Base-by-base conservation (phyloP, 768 basidiomycete species). In the Rubroboletus satanas region DNA sequence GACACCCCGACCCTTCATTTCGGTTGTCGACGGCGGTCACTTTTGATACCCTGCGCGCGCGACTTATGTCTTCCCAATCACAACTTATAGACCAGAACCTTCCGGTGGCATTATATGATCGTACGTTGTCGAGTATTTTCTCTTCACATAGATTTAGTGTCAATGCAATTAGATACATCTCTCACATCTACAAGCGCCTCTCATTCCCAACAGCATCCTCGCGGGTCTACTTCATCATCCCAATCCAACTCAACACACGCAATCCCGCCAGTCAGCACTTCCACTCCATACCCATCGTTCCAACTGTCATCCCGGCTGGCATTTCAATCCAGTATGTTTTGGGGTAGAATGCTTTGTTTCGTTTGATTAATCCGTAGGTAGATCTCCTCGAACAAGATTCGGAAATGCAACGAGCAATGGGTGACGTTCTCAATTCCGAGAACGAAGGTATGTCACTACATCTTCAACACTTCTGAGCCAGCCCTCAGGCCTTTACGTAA, bases 361-460 rank as follows among this genome's bases (percentile, higher is more conserved):
- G 7, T 48, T 41, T 41, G 26, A 47, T 55, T 59, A 23, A 61
- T 43, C 33, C 31, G 37, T 32, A 6, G 12, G 43, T 55, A 88
- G 86, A 88, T 71, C 73, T 88, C 15, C 67, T 88, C 52, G 85
- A 87, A 21, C 77, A 81, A 52, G 83, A 89, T 61, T 84, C 85
- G 3, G 85, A 85, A 61, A 88, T 89, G 87, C 83, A 83, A 51
- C 77, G 79, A 49, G 81, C 76, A 10, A 80, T 89, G 62, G 75
- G 79, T 29, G 80, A 75, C 21, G 63, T 83, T 54, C 79, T 82
- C 50, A 82, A 77, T 61, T 82, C 74, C 57, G 83, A 81, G 36
- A 76, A 67, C 36, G 75, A 75, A 64, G 65, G 65, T 66, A 58
- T 53, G 54, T 50, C 43, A 0, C 33, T 47, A 33, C 49, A 5